Base-by-base conservation (phyloP, 2,329 filamentous ascomycete species). In the Ascochyta pisi region DNA sequence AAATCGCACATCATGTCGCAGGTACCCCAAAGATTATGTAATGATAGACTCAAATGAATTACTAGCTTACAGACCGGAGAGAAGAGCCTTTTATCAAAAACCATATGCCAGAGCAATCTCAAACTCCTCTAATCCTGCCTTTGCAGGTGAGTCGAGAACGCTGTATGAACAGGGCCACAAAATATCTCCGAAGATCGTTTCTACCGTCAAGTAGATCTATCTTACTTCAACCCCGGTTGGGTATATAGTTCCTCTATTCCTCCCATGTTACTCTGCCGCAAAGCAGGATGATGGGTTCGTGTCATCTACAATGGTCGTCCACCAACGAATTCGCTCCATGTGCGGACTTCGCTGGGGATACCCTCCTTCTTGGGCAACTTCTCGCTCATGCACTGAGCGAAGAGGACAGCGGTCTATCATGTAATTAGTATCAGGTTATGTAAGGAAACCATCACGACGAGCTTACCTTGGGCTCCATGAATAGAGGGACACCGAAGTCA, bases 401-500 rank as follows among this genome's bases (percentile, higher is more conserved):
- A 98, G 68, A 98, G 90, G 63, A 95, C 88, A 58, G 95, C 94
- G 67, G 95, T 99, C 92, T 97, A 64, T 24, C 3, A 47, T 13
- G 9, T 40, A 6, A 41, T 72, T 66, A 73, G 66, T 50, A 57
- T 54, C 29, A 33, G 26, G 10, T 33, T 16, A 16, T 2, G 29
- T 13, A 12, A 8, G 26, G 31, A 22, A n/a, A 13, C 6, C 12
- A 6, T 9, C 29, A 47, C 4, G 22, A 29, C 45, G 52, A 64
- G 77, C 86, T 81, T 82, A 96, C 92, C 89, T 95, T 94, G 50
- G 93, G 92, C 82, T 98, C 94, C 93, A 97, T 97, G 78, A 99
- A 98, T 53, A 99, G 83, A 44, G 95, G 95, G 29, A 98, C 92
- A 67, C 94, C 94, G 77, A 99, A 99, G 80, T 99, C 95, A 53